These are phyloP conservation scores for Erythrobasidium hasegawianum DNA, from an alignment of 1,284 basidiomycete species.

Conservation along the genomic window DNA sequence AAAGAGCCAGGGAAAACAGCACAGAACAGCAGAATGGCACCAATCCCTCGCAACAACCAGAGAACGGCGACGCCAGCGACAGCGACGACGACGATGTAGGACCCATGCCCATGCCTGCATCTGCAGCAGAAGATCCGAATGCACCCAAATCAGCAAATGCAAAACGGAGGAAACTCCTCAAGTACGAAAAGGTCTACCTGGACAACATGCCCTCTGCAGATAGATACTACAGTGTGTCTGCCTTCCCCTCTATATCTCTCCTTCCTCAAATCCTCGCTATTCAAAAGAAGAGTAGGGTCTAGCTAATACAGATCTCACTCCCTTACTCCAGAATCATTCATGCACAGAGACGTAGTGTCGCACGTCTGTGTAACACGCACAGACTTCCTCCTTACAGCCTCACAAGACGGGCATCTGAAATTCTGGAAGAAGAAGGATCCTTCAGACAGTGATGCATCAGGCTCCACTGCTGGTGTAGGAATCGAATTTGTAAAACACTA, in stretches of 20 bases:
- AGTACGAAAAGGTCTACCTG: constrained; percentile 78
- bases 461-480: constrained; percentile 10
- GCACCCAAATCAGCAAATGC: constrained; percentile 36
- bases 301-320: background rate
- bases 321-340: constrained; percentile 71
- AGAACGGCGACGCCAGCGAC: background rate
- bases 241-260: background rate
- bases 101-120: constrained; percentile 49
- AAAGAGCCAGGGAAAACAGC: constrained; percentile 8
- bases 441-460: constrained; percentile 6
- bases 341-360: constrained; percentile 92
- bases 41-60: background rate
- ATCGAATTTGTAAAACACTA: constrained; percentile 72
- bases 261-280: background rate
- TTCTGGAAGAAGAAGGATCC: constrained; percentile 92
- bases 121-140: constrained; percentile 49
- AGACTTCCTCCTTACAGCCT: constrained; percentile 89
- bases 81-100: constrained; percentile 48
- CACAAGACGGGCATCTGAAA: constrained; percentile 91
- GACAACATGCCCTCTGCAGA: constrained; percentile 87
- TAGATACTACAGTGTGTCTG: constrained; percentile 63
- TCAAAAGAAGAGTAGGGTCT: no score
- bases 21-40: no score
- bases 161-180: constrained; percentile 55
- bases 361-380: constrained; percentile 81